phyloP scores from a whole-genome alignment of 176 grass and related monocot species.

The Carex scoparia region DNA sequence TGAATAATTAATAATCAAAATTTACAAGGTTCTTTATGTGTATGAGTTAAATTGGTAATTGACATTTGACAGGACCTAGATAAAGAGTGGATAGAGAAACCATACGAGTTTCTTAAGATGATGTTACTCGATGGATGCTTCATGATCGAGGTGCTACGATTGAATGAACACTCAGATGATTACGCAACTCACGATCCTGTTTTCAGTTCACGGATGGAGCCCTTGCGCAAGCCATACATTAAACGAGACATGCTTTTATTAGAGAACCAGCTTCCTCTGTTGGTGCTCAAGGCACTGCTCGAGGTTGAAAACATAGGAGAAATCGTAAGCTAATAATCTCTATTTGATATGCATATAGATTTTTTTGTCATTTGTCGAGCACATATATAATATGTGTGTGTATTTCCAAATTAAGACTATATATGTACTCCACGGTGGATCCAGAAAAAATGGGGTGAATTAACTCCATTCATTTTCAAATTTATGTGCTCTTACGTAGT shows the following conservation, averaged over 20 bases:
- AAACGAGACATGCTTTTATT: slow-evolving; percentile 31
- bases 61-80: neutral
- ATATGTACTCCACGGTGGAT: too few relatives aligned
- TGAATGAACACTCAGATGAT: neutral
- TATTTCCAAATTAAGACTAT: too few relatives aligned
- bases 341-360: neutral
- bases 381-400: neutral
- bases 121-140: slow-evolving; percentile 9
- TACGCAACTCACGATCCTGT: slow-evolving; percentile 7
- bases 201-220: neutral
- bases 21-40: neutral
- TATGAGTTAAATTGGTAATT: neutral
- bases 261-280: slow-evolving; percentile 36
- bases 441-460: too few relatives aligned
- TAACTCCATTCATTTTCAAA: too few relatives aligned
- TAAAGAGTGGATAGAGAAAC: neutral
- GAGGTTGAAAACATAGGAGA: neutral
- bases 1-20: neutral
- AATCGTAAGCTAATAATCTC: neutral
- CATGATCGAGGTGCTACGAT: neutral
- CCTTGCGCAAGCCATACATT: slow-evolving; percentile 7
- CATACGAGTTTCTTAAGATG: neutral
- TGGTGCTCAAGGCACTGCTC: slow-evolving; percentile 13
- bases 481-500: too few relatives aligned
- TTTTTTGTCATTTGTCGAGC: neutral